Base-by-base conservation (phyloP, 2,329 filamentous ascomycete genomes). In the Penicillium sp. region DNA sequence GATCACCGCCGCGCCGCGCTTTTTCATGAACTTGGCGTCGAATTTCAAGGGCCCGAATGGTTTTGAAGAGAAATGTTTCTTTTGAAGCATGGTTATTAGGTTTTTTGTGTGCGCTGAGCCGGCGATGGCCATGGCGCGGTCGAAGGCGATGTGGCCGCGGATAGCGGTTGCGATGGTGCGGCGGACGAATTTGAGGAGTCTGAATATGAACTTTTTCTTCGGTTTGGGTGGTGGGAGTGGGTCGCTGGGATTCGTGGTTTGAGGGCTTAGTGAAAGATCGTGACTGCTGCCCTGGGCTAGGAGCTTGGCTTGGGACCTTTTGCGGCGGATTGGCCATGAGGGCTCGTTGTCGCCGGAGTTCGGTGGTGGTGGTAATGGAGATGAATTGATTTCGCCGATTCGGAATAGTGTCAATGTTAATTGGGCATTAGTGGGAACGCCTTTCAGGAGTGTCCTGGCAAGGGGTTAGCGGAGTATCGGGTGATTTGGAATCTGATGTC, bases 401-500 rank as follows among this genome's bases (percentile, higher is more conserved):
- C 92, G 89, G 8, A 96, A 85, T 1, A 96, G 82, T 0, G 92
- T 95, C 35, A 96, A 80, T 0, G 91, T 88, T 17, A 96, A 85
- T 70, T 96, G 92, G 2, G 91, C 91, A 69, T 96, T 95, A 0
- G 91, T 96, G 0, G 92, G 92, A 0, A 95, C 88, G 2, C 91
- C 90, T 70, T 89, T 90, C 55, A 96, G 84, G 1, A 95, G 74
- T 0, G 89, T 92, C 61, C 79, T 81, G 31, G 2, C 2, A 5
- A 3, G 8, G n/a, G 5, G 39, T 73, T 60, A 69, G 64, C 50
- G 17, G 12, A 15, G 22, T 10, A 15, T 5, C 15, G 1, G 17
- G 6, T 11, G 7, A 1, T 12, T 31, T 2, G 7, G 3, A 17
- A 20, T 22, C 12, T 5, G 3, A 5, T 7, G 7, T 20, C 31